Percentiles rank a stretch among this genome's conserved stretches.
Evolutionary conservation across 1,139 yeast species (phyloP).

Genomic region (Lodderomyces pseudojiufengensis): DNA sequence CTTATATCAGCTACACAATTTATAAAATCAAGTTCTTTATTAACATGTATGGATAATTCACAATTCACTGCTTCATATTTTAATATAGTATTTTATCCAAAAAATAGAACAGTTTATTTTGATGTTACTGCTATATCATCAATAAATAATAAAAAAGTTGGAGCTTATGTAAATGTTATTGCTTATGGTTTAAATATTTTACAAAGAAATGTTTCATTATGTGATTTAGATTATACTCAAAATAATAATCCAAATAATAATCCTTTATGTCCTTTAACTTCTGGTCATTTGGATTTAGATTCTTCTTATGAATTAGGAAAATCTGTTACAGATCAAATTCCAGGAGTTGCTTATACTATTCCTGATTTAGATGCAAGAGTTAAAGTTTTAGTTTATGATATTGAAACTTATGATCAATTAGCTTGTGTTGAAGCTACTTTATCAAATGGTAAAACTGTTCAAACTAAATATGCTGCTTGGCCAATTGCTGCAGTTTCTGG

Average conservation of each 20-base stretch:
- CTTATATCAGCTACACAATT: constrained; percentile 21
- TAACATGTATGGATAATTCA: constrained; percentile 92
- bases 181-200: constrained; percentile 82
- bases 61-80: constrained; percentile 85
- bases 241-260: constrained; percentile 22
- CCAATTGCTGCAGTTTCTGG: constrained; percentile 93
- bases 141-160: constrained; percentile 62
- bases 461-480: constrained; percentile 94
- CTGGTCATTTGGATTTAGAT: constrained; percentile 80
- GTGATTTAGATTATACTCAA: constrained; percentile 50
- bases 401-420: constrained; percentile 40
- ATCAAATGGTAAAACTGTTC: constrained; percentile 89
- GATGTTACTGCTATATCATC: constrained; percentile 79
- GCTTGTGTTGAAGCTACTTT: constrained; percentile 94
- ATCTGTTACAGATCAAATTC: constrained; percentile 52
- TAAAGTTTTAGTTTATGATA: constrained; percentile 53
- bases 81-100: constrained; percentile 69
- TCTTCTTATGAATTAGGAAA: constrained; percentile 46
- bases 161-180: constrained; percentile 63
- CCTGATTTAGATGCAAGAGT: constrained; percentile 96
- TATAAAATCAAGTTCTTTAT: constrained; percentile 65
- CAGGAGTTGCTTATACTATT: constrained; percentile 79
- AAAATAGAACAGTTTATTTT: constrained; percentile 57
- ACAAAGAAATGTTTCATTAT: constrained; percentile 54
- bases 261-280: constrained; percentile 66